Evolutionary conservation across 768 basidiomycete species (phyloP).

Genomic region (Macrolepiota albuminosa): DNA sequence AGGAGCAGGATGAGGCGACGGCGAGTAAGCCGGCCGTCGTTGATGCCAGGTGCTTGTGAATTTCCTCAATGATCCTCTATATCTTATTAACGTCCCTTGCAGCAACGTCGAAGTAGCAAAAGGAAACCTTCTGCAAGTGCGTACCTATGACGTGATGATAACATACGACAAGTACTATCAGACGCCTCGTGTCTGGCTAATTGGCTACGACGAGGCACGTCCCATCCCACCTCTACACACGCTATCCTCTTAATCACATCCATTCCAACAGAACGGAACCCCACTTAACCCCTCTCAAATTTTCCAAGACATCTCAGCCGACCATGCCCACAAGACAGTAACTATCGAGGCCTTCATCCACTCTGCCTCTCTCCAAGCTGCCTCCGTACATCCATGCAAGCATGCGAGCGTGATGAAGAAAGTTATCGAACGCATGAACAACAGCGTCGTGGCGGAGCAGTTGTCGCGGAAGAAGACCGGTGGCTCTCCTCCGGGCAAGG

Average conservation of each 20-base stretch:
- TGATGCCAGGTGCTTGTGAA: constrained; percentile 43
- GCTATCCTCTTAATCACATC: constrained; percentile 4
- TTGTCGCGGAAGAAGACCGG: constrained; percentile 57
- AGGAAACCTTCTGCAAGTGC: constrained; percentile 86
- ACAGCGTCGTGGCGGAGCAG: constrained; percentile 78
- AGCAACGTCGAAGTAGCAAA: constrained; percentile 66
- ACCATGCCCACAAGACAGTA: constrained; percentile 97
- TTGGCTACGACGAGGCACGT: constrained; percentile 92
- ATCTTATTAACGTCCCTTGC: not conserved
- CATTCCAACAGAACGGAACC: constrained; percentile 64
- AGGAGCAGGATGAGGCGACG: constrained; percentile 84
- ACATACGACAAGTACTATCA: constrained; percentile 99
- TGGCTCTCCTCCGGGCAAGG: constrained; percentile 28
- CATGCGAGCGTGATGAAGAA: constrained; percentile 99
- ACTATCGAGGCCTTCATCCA: constrained; percentile 99
- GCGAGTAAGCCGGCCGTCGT: constrained; percentile 48
- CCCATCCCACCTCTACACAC: not conserved
- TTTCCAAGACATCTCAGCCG: constrained; percentile 95
- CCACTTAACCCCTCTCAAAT: constrained; percentile 87
- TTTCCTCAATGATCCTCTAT: not conserved
- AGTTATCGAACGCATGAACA: constrained; percentile 98
- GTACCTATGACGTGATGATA: constrained; percentile 99
- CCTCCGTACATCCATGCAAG: constrained; percentile 97
- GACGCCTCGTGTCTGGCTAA: constrained; percentile 95
- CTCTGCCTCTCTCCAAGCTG: constrained; percentile 75